phyloP scores from a whole-genome alignment of 2,329 filamentous ascomycete species.

The Ophiocordyceps camponoti-leonardi region DNA sequence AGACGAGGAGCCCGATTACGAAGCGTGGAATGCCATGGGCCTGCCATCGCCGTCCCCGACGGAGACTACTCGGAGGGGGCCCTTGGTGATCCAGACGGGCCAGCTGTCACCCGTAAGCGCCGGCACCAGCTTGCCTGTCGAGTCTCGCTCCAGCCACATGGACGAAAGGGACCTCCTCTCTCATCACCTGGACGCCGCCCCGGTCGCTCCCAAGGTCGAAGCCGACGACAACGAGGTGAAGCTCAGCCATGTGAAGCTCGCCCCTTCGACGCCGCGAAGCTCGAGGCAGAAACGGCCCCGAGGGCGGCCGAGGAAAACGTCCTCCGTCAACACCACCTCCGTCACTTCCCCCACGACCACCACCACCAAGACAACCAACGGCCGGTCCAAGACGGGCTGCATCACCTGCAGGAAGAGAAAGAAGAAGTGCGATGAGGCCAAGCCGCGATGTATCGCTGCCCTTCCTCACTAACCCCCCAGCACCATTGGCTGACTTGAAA shows the following conservation, averaged over 20 bases:
- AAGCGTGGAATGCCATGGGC: conserved; percentile 9
- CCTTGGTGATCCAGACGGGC: conserved; percentile 18
- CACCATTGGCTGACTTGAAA: background rate
- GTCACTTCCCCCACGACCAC: conserved; percentile 23
- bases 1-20: conserved; percentile 24
- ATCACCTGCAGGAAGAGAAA: conserved; percentile 51
- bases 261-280: conserved; percentile 8
- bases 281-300: conserved; percentile 42
- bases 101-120: conserved; percentile 37
- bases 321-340: conserved; percentile 33
- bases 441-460: conserved; percentile 36
- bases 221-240: conserved; percentile 38
- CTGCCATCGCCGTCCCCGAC: conserved; percentile 16
- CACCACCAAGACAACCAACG: conserved; percentile 58
- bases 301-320: conserved; percentile 68
- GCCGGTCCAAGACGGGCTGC: conserved; percentile 52
- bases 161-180: conserved; percentile 27
- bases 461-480: background rate
- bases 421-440: conserved; percentile 57
- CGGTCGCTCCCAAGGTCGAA: conserved; percentile 37
- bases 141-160: conserved; percentile 17
- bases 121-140: conserved; percentile 23
- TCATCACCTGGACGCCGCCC: conserved; percentile 33
- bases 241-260: conserved; percentile 33
- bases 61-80: conserved; percentile 12